These are phyloP conservation scores for Zelonia costaricensis DNA, from an alignment of 208 protist genomes.

Conservation along the genomic window DNA sequence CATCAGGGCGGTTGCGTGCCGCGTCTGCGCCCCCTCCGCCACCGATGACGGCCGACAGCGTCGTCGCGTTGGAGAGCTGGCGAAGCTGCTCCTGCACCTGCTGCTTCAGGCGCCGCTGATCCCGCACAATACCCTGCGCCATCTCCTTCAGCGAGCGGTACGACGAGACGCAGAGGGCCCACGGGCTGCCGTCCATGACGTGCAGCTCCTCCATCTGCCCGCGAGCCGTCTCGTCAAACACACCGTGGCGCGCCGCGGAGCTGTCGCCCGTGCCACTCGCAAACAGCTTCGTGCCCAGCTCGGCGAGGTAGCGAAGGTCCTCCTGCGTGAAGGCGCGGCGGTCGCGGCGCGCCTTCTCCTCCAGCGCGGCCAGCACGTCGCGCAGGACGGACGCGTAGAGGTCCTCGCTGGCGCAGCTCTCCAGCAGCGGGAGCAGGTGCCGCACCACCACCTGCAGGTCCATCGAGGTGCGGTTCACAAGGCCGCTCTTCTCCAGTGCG, in stretches of 20 bases:
- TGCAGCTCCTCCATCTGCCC: constrained; percentile 85
- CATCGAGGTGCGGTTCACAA: constrained; percentile 38
- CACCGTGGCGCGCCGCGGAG: constrained; percentile 18
- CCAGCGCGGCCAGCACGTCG: constrained; percentile 62
- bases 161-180: constrained; percentile 71
- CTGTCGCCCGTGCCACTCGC: constrained; percentile 26
- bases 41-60: constrained; percentile 26
- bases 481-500: constrained; percentile 55
- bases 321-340: constrained; percentile 47
- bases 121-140: constrained; percentile 54
- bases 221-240: constrained; percentile 52
- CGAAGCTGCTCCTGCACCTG: constrained; percentile 60
- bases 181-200: constrained; percentile 87
- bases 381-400: constrained; percentile 67
- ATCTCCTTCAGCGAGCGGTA: constrained; percentile 84
- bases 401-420: constrained; percentile 64
- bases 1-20: neutral
- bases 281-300: constrained; percentile 72
- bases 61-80: constrained; percentile 27
- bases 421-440: constrained; percentile 63
- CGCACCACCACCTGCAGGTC: constrained; percentile 50
- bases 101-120: constrained; percentile 57
- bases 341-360: constrained; percentile 64
- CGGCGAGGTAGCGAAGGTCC: constrained; percentile 61
- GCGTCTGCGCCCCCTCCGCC: neutral